Evolutionary conservation across 176 grass and related monocot genomes (phyloP).

Genomic region (Carex parvula): DNA sequence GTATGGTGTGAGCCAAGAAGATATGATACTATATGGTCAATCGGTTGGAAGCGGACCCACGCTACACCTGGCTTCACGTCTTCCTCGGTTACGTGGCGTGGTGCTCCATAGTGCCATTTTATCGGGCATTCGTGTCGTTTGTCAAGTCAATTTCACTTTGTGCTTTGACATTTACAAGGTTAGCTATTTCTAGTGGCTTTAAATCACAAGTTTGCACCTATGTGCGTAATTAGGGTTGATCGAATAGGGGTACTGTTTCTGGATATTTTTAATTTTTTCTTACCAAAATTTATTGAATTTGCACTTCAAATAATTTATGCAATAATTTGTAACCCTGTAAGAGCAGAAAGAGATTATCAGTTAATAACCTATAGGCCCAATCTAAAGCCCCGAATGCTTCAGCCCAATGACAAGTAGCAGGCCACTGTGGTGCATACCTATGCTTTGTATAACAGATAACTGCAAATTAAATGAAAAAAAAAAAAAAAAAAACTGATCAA

Average conservation of each 20-base stretch:
- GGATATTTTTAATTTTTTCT: not conserved
- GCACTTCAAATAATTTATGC: not conserved
- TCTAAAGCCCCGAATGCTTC: not conserved
- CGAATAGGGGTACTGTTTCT: not conserved
- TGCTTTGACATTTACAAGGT: conserved; percentile 99
- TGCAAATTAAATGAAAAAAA: not conserved
- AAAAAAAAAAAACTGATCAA: not conserved
- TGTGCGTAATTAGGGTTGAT: not conserved
- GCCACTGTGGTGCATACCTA: not conserved
- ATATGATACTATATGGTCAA: conserved; percentile 95
- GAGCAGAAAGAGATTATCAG: not conserved
- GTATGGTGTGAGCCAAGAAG: conserved; percentile 95
- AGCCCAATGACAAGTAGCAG: not conserved
- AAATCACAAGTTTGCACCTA: not conserved
- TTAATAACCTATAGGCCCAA: not conserved
- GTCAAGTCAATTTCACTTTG: conserved; percentile 91
- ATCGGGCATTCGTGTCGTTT: conserved; percentile 93
- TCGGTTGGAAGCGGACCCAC: conserved; percentile 97
- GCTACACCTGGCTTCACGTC: conserved; percentile 76
- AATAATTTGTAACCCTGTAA: not conserved
- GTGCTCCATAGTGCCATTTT: conserved; percentile 97
- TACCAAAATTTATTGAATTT: not conserved
- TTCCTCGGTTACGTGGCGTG: conserved; percentile 86
- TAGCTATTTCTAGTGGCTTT: conserved; percentile 18
- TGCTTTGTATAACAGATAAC: not conserved